Evolutionary conservation across 768 basidiomycete genomes (phyloP).

Genomic region (Russula dissimulans): DNA sequence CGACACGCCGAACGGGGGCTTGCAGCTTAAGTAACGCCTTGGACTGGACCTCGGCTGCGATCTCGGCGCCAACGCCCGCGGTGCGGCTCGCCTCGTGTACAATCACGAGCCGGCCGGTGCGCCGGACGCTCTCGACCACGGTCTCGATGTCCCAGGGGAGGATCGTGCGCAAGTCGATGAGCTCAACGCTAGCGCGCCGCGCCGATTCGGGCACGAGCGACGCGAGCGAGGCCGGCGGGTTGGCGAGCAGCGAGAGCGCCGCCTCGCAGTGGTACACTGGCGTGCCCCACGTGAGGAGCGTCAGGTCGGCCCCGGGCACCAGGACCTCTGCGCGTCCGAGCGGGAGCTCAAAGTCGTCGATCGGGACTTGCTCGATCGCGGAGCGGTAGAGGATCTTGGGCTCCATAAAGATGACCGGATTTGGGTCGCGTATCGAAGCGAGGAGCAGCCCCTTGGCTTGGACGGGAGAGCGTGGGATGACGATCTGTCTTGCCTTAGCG

Average conservation of each 20-base stretch:
- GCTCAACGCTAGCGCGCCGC: constrained; percentile 66
- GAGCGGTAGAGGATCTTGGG: constrained; percentile 91
- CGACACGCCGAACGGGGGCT: constrained; percentile 78
- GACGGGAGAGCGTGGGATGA: constrained; percentile 90
- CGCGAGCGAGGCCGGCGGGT: constrained; percentile 57
- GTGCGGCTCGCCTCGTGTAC: constrained; percentile 89
- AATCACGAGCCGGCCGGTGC: constrained; percentile 77
- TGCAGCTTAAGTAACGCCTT: constrained; percentile 81
- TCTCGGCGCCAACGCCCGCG: constrained; percentile 84
- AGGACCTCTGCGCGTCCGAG: constrained; percentile 75
- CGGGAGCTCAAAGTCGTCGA: constrained; percentile 80
- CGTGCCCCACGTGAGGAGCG: constrained; percentile 88
- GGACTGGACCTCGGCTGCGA: constrained; percentile 85
- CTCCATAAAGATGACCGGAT: constrained; percentile 93
- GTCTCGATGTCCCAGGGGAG: constrained; percentile 83
- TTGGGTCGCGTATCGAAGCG: constrained; percentile 82
- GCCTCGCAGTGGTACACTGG: constrained; percentile 85
- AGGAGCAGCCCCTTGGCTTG: constrained; percentile 93
- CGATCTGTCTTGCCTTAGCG: constrained; percentile 34
- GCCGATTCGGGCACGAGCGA: constrained; percentile 54
- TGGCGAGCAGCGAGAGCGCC: constrained; percentile 62
- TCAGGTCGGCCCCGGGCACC: constrained; percentile 70
- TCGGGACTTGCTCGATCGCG: constrained; percentile 87
- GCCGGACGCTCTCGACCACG: constrained; percentile 70
- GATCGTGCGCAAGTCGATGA: constrained; percentile 86